Conservation (phyloP, 116 monocot genomes). For the Trichopus zeylanicus region DNA sequence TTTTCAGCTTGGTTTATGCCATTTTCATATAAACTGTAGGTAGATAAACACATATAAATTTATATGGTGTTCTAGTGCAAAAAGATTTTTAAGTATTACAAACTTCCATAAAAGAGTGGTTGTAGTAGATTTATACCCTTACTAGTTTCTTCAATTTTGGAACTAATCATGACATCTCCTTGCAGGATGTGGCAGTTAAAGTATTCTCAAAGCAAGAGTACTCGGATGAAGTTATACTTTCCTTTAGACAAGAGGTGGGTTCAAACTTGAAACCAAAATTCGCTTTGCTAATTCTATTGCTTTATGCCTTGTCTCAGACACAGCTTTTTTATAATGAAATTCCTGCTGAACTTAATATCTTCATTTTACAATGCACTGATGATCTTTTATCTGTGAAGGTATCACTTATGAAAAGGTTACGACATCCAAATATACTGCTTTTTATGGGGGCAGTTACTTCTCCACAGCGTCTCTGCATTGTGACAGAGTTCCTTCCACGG, state of each 20-base stretch:
- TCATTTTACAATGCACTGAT: neutral
- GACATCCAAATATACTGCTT: conserved; percentile 96
- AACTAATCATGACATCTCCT: conserved; percentile 5
- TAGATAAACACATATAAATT: no score
- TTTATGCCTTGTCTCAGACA: neutral
- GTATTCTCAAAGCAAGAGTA: conserved; percentile 93
- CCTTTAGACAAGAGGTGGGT: conserved; percentile 94
- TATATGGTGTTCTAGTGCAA: no score
- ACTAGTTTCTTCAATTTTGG: no score
- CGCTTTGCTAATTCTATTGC: neutral
- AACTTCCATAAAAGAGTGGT: neutral
- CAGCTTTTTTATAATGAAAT: neutral
- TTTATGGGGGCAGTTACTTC: conserved; percentile 97
- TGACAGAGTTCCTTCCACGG: conserved; percentile 98
- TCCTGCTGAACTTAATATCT: neutral
- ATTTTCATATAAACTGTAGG: no score
- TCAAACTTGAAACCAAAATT: neutral
- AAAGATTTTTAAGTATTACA: neutral
- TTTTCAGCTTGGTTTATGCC: no score
- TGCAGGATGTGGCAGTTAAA: conserved; percentile 98
- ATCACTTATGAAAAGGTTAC: conserved; percentile 88
- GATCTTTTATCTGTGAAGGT: conserved; percentile 41
- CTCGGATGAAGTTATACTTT: conserved; percentile 72
- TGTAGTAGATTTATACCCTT: no score
- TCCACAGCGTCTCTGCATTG: conserved; percentile 86